phyloP scores from a whole-genome alignment of 2,329 filamentous ascomycete genomes.

The Aspergillus udagawae region DNA sequence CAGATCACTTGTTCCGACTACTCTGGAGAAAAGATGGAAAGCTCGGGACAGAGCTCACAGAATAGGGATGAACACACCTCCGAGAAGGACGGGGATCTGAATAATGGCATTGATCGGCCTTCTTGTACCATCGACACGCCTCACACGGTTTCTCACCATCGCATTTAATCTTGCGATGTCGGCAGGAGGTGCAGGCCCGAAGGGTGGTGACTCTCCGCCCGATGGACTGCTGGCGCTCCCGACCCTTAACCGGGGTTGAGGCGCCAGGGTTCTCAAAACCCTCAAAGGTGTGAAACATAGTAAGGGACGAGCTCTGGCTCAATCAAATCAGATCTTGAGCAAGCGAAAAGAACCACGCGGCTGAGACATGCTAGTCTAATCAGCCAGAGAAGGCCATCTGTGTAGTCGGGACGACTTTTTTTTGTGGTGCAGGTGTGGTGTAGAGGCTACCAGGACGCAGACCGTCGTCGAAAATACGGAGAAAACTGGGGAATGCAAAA shows the following conservation, averaged over 20 bases:
- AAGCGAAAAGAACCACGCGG: constrained; percentile 10
- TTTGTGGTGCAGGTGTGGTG: constrained; percentile 3
- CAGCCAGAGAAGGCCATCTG: constrained; percentile 6
- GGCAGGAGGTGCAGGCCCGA: constrained; percentile 68
- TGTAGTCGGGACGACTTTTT: not conserved
- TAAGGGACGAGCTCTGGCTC: constrained; percentile 5
- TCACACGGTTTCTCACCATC: constrained; percentile 78
- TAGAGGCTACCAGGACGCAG: constrained; percentile 2
- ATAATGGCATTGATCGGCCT: constrained; percentile 74
- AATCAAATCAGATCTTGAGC: not conserved
- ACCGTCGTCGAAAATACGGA: constrained; percentile 5
- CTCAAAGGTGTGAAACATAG: constrained; percentile 43
- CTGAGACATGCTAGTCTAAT: constrained; percentile 10
- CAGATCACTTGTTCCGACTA: not conserved
- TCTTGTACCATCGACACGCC: constrained; percentile 76
- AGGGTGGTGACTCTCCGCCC: constrained; percentile 36
- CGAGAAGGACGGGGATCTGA: constrained; percentile 76
- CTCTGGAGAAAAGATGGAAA: not conserved
- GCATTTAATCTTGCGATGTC: constrained; percentile 78
- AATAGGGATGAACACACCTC: constrained; percentile 53
- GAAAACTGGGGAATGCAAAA: not conserved
- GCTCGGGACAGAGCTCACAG: too few relatives aligned
- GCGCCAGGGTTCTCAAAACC: constrained; percentile 35
- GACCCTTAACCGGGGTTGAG: constrained; percentile 25
- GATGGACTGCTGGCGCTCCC: constrained; percentile 33